Base-by-base conservation (phyloP, 495 filamentous ascomycete genomes). In the Penicillium malachiteum region DNA sequence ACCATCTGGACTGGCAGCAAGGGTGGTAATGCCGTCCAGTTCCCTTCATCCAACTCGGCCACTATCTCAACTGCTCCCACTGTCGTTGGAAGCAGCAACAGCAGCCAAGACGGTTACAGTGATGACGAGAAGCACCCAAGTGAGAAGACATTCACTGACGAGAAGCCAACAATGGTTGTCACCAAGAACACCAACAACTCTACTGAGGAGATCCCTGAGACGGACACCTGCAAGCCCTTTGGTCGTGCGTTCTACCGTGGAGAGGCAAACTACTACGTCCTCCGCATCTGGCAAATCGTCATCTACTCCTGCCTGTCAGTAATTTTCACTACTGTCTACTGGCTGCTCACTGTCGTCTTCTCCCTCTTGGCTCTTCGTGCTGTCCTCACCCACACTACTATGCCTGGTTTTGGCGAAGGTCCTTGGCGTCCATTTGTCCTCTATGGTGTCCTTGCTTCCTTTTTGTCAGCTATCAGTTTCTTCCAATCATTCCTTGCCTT, bases 1-100 rank as follows among this genome's bases (percentile, higher is more conserved):
- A 78, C 67, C 1, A 65, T 71, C n/a, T 80, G 72, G 65, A 69
- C 76, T 11, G 77, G 76, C 17, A 73, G 70, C 59, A 73, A 69
- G 50, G 64, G 69, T 10, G 72, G 76, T 33, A 69, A 77, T 32
- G 67, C 67, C 5, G 31, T 78, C 1, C 77, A 71, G 46, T 67
- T 78, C 39, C 65, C 71, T 7, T 53, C 59, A 13, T 48, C 45
- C 3, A 50, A 31, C 18, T 38, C 54, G 42, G 53, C 13, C 16
- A 50, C 54, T 17, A 65, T 46, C 10, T 54, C 62, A 16, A 57
- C 37, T 39, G 51, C 57, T 34, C 46, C 44, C n/a, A 56, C 59
- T 11, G 49, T 56, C 2, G 56, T 56, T 13, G 48, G 42, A 26
- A 55, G 40, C 34, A 51, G 59, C 32, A 54, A 39, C 47, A 58